phyloP scores from a whole-genome alignment of 192 early-diverging fungal species.

The Linnemannia zychae region DNA sequence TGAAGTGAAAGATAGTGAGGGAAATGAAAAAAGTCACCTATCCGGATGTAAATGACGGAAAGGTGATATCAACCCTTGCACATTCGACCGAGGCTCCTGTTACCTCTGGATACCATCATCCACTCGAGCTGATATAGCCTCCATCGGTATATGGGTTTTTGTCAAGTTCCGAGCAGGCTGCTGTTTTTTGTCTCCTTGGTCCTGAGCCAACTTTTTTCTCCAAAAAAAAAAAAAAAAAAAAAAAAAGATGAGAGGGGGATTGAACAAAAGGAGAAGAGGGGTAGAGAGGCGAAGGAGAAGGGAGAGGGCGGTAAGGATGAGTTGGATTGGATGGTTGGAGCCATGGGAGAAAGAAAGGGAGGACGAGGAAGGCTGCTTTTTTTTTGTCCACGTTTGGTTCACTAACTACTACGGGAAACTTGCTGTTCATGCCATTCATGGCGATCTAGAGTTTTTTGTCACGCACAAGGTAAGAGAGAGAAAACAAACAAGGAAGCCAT shows the following conservation, averaged over 20 bases:
- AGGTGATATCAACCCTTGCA: neutral
- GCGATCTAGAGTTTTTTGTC: no score
- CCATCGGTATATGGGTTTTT: neutral
- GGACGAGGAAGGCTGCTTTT: neutral
- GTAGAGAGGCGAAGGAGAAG: neutral
- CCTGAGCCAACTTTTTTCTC: conserved; percentile 41
- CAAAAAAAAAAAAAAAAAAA: conserved; percentile 21
- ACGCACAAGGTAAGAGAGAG: no score
- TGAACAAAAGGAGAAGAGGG: neutral
- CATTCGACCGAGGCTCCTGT: neutral
- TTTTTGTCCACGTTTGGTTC: no score
- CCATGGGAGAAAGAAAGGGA: neutral
- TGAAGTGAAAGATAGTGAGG: neutral
- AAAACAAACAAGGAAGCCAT: no score
- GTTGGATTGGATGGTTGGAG: neutral
- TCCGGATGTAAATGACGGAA: neutral
- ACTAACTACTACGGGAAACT: no score
- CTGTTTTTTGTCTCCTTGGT: conserved; percentile 19
- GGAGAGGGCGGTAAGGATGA: neutral
- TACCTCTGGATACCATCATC: neutral
- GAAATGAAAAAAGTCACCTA: neutral
- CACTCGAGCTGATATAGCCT: neutral
- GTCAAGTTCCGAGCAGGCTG: neutral
- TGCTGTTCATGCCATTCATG: no score
- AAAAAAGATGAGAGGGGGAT: neutral